Evolutionary conservation across 2,329 filamentous ascomycete genomes (phyloP).

Genomic region (Onygenales sp.): DNA sequence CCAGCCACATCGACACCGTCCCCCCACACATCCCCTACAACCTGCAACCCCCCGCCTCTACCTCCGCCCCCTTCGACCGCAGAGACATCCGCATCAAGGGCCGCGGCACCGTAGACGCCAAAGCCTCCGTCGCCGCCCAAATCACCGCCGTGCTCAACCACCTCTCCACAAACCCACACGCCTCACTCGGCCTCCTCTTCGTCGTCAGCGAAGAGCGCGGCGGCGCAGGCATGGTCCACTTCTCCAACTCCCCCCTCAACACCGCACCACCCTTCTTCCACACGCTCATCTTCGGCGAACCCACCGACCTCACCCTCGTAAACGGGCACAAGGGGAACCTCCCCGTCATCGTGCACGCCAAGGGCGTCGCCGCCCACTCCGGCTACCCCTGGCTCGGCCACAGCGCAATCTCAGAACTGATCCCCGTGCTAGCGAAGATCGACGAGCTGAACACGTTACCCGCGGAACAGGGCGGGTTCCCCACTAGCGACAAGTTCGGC

Average conservation of each 20-base stretch:
- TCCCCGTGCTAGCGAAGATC: conserved; percentile 60
- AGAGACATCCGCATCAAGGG: conserved; percentile 31
- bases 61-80: conserved; percentile 8
- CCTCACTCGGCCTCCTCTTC: conserved; percentile 44
- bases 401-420: conserved; percentile 72
- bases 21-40: conserved; percentile 40
- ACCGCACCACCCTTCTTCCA: conserved; percentile 42
- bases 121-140: conserved; percentile 37
- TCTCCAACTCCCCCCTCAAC: conserved; percentile 40
- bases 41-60: conserved; percentile 38
- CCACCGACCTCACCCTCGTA: conserved; percentile 78
- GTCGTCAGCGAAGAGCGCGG: conserved; percentile 73
- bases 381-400: conserved; percentile 87
- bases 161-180: conserved; percentile 26
- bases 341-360: conserved; percentile 56
- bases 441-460: conserved; percentile 47
- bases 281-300: conserved; percentile 83
- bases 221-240: conserved; percentile 68
- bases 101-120: conserved; percentile 38
- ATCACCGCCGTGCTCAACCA: conserved; percentile 38
- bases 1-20: conserved; percentile 72
- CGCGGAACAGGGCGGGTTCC: conserved; percentile 48
- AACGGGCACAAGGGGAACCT: conserved; percentile 85
- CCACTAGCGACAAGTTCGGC: conserved; percentile 67
- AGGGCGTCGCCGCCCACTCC: conserved; percentile 73